Conservation (phyloP, 805 yeast species). For the Sugiyamaella valdiviana region DNA sequence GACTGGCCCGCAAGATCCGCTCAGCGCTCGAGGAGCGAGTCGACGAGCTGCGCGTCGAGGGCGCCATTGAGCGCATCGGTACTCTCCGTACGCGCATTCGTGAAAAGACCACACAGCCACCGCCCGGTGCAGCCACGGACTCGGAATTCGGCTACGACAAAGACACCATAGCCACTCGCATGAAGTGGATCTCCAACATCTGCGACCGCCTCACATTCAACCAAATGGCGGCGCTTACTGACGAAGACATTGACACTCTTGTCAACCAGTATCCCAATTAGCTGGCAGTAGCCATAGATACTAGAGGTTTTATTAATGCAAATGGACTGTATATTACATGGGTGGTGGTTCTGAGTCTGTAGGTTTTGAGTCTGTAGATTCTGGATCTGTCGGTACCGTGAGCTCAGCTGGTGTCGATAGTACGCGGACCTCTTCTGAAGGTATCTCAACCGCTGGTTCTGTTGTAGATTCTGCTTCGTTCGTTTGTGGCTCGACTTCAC, state of each 20-base stretch:
- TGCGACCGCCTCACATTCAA: conserved; percentile 55
- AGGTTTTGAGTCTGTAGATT: no score
- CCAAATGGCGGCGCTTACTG: conserved; percentile 47
- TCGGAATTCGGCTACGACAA: conserved; percentile 21
- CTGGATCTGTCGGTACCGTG: no score
- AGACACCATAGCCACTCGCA: conserved; percentile 46
- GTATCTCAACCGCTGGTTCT: no score
- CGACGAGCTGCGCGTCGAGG: conserved; percentile 39
- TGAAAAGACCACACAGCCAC: conserved; percentile 29
- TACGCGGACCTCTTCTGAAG: no score
- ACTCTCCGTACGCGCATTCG: conserved; percentile 47
- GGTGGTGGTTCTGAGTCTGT: no score
- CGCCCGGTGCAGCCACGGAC: conserved; percentile 15
- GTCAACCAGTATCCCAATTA: conserved; percentile 29
- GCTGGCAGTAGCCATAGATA: background rate
- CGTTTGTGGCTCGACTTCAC: no score
- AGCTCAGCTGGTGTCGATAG: no score
- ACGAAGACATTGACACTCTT: conserved; percentile 32
- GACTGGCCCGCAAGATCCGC: conserved; percentile 60
- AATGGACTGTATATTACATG: no score
- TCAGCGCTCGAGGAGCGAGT: conserved; percentile 44
- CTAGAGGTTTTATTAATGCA: background rate
- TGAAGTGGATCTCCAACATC: conserved; percentile 63
- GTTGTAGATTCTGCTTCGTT: no score
- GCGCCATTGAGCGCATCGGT: conserved; percentile 57